Conservation (phyloP, 2,329 filamentous ascomycete genomes). For the Fusarium devonianum region DNA sequence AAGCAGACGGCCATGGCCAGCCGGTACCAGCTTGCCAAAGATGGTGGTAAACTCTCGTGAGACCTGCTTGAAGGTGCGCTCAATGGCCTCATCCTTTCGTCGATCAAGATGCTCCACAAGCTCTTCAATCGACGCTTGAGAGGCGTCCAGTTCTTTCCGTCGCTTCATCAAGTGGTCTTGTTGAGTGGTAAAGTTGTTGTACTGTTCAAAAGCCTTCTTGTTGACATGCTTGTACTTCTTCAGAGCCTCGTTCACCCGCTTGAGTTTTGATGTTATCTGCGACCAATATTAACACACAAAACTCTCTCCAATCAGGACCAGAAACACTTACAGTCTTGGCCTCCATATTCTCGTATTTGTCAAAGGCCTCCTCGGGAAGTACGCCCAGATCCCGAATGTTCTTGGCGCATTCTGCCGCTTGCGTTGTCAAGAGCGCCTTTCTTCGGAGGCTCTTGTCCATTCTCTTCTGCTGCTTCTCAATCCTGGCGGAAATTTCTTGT, state of each 20-base stretch:
- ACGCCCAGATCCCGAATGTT: conserved; percentile 94
- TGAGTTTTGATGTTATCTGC: conserved; percentile 71
- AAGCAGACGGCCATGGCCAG: conserved; percentile 87
- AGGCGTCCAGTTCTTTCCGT: conserved; percentile 84
- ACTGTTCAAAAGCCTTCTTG: conserved; percentile 99
- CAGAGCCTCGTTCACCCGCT: conserved; percentile 88
- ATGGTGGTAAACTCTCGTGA: conserved; percentile 91
- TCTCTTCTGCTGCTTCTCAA: conserved; percentile 85
- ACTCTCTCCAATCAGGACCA: too few relatives aligned
- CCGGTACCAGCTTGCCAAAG: conserved; percentile 93
- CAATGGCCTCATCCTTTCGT: conserved; percentile 96
- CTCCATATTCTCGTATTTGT: conserved; percentile 85
- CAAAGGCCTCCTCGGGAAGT: conserved; percentile 90
- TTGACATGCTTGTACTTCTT: conserved; percentile 99
- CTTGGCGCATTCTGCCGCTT: conserved; percentile 81
- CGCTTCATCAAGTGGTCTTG: conserved; percentile 86
- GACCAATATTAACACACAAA: conserved; percentile 16
- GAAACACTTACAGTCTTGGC: conserved; percentile 71
- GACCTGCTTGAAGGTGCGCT: conserved; percentile 98
- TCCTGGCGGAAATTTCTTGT: conserved; percentile 76
- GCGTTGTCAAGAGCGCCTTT: conserved; percentile 78
- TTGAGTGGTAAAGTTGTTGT: conserved; percentile 94
- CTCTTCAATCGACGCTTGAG: conserved; percentile 86
- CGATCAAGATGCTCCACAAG: conserved; percentile 92
- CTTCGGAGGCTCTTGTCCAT: conserved; percentile 93